Evolutionary conservation across 2,329 filamentous ascomycete species (phyloP), one percentile per base, ranked within the genome.

Genomic region (Colletotrichum echinochloae): DNA sequence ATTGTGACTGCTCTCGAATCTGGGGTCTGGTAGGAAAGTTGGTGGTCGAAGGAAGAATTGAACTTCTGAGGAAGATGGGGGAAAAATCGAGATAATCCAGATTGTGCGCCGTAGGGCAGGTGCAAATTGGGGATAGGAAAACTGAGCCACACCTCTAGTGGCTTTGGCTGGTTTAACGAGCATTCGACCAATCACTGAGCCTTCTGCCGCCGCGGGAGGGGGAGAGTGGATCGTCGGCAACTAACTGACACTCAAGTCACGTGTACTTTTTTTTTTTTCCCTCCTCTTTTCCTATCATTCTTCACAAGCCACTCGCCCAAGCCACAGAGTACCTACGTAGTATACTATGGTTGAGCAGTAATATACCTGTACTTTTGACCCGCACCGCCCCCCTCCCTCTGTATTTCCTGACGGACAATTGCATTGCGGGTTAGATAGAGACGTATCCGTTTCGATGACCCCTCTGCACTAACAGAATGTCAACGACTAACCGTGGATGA

Each of bases 1-100:
- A 87, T 87, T 72, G 76, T 84, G 78, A 75, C 76, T 78, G 77
- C 70, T 69, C 59, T 69, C 57, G 72, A 56, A 59, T 69, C 69
- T 65, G 65, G 59, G 60, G 59, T 70, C 69, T 72, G 57, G 52
- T 64, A 46, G 52, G 39, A 63, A 65, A 64, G 56, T 71, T 72
- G 71, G 56, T 72, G 69, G 65, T 59, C 48, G 37, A 55, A 48
- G 23, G 56, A 72, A 66, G 59, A 66, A 56, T 30, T 35, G 26
- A 30, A 49, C 7, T 56, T 28, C 37, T 35, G 48, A 23, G 54
- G 26, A 30, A 20, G 61, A 49, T 26, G 20, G 35, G 48, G 51
- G 46, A 63, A 70, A 73, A 70, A 60, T 56, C 52, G 57, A 48
- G 46, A 51, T 57, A 68, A 49, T 51, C 69, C 68, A 55, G 51